phyloP scores from a whole-genome alignment of 139 green algal genomes.

The Volvox africanus region DNA sequence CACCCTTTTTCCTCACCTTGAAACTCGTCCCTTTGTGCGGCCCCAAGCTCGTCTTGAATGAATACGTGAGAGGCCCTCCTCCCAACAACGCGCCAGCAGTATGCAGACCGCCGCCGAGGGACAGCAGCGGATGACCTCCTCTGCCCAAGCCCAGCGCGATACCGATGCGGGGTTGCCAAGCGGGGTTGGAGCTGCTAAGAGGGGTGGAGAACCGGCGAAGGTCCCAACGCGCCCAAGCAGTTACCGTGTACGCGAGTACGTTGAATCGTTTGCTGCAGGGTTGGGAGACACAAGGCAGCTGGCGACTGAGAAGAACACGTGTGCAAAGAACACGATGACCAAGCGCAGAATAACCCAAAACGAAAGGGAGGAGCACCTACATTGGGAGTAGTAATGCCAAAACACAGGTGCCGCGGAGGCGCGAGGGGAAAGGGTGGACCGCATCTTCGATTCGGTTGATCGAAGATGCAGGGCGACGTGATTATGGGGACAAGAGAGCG shows the following conservation, averaged over 20 bases:
- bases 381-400: too few species aligned
- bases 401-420: too few species aligned
- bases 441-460: too few species aligned
- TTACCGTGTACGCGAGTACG: background rate
- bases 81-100: background rate
- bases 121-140: background rate
- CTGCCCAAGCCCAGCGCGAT: background rate
- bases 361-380: too few species aligned
- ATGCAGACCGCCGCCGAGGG: background rate
- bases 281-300: background rate
- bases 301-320: too few species aligned
- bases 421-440: too few species aligned
- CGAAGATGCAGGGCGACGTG: too few species aligned
- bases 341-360: too few species aligned
- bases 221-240: constrained; percentile 7
- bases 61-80: background rate
- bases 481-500: too few species aligned
- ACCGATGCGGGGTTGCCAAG: constrained; percentile 10
- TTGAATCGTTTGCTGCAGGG: constrained; percentile 18
- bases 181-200: background rate
- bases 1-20: background rate
- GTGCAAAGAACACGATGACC: too few species aligned
- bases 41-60: constrained; percentile 8
- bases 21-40: background rate
- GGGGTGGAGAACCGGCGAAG: background rate